Base-by-base conservation (phyloP, 2,329 filamentous ascomycete genomes). In the Phaeosphaeria sp. region DNA sequence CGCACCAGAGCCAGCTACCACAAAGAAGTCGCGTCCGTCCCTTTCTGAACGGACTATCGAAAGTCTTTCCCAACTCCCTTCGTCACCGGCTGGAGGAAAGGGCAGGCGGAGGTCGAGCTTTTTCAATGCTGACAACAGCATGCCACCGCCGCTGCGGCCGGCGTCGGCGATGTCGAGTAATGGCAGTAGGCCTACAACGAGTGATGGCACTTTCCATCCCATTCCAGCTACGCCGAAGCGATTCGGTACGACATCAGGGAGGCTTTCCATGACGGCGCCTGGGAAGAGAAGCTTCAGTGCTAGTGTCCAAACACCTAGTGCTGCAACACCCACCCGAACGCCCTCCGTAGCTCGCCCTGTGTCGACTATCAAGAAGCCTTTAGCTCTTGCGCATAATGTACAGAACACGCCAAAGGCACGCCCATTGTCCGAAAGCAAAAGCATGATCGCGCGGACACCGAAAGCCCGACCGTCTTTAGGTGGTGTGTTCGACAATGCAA, bases 11-110 rank as follows among this genome's bases (percentile, higher is more conserved):
- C 63, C 61, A 44, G 60, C 62, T 11, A 61, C 57, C 11, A 56
- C 64, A 54, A 71, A 52, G 82, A 85, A 51, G 63, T 68, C 78
- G 4, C 72, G 81, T 13, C 80, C 80, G 15, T 93, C 91, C 0
- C 81, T 97, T 3, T 88, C 90, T 0, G 93, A 97, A 67, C 84
- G 94, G 56, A 96, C 93, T 0, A 89, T 96, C 43, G 92, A 96
- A 74, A 96, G 92, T 0, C 80, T 97, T 6, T 85, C 92, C 2
- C 86, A 88, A 47, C 81, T 97, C 27, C 91, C 93, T 0, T 87
- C 91, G 0, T 95, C 93, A 0, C 93, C 93, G 3, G 69, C 69
- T 4, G 63, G 63, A 20, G 59, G 86, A 76, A 90, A 46, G 86
- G 83, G 63, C 51, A 86, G 87, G 57, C 86, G 88, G 53, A 81